Conservation (phyloP, 257 asterid species). For the Petunia axillaris region DNA sequence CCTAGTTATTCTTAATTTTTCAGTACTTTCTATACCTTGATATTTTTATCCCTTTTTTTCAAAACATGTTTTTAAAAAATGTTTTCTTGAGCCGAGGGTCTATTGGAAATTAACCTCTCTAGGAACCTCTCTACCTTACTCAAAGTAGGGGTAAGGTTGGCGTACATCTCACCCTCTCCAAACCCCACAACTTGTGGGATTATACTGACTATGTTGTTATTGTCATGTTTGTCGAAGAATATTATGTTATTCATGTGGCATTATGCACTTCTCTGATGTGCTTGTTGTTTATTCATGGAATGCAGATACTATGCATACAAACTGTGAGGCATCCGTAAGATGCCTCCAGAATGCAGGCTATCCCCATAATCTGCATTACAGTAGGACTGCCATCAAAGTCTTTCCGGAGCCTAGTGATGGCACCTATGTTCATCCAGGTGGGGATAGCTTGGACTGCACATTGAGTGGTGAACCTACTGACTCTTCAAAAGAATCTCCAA, state of each 20-base stretch:
- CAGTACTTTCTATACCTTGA: no score
- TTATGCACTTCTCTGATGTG: not conserved
- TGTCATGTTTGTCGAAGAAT: not conserved
- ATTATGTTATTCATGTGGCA: not conserved
- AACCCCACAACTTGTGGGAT: no score
- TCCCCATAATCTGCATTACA: slow-evolving; percentile 50
- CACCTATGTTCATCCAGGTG: slow-evolving; percentile 46
- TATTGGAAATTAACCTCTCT: no score
- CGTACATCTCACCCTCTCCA: no score
- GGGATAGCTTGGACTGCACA: slow-evolving; percentile 41
- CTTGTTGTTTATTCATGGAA: slow-evolving; percentile 11
- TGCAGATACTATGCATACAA: slow-evolving; percentile 57
- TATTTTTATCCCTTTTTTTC: no score
- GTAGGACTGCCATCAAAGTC: slow-evolving; percentile 47
- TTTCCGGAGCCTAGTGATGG: slow-evolving; percentile 48
- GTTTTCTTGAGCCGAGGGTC: no score
- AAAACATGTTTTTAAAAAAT: no score
- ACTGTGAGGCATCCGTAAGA: slow-evolving; percentile 63
- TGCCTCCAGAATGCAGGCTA: slow-evolving; percentile 59
- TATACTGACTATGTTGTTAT: no score
- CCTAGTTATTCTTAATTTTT: no score
- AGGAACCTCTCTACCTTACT: no score
- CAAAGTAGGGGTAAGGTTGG: no score
- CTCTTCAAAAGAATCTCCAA: slow-evolving; percentile 46
- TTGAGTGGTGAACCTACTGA: slow-evolving; percentile 47